These are phyloP conservation scores for Suillus occidentalis DNA, from an alignment of 768 basidiomycete species.

Conservation along the genomic window DNA sequence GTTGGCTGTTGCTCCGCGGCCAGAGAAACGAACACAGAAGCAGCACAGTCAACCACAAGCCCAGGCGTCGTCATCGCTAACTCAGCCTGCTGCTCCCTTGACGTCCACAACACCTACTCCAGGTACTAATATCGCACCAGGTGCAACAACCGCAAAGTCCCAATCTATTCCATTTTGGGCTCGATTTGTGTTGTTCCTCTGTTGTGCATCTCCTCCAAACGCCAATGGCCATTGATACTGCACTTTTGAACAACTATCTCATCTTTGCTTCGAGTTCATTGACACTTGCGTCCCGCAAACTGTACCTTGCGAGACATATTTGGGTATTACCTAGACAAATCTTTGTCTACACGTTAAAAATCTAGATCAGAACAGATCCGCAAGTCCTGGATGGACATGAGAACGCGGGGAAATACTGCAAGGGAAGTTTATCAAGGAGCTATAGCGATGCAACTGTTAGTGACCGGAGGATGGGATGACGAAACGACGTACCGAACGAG, in stretches of 20 bases:
- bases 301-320: background rate
- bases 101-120: background rate
- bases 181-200: background rate
- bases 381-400: background rate
- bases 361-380: background rate
- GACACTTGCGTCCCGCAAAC: background rate
- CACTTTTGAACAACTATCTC: background rate
- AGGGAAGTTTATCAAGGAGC: background rate
- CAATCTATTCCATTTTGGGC: background rate
- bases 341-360: background rate
- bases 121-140: too few relatives aligned
- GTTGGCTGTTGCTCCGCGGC: background rate
- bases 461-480: background rate
- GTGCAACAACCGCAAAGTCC: background rate
- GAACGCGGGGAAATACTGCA: slow-evolving; percentile 1
- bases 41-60: background rate
- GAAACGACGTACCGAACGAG: background rate
- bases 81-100: background rate
- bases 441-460: background rate
- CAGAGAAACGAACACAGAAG: background rate
- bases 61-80: background rate
- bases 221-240: background rate
- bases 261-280: background rate
- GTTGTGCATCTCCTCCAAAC: background rate
- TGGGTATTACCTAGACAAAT: background rate